Base-by-base conservation (phyloP, 129 eudicot species). In the Flaveria bidentis region DNA sequence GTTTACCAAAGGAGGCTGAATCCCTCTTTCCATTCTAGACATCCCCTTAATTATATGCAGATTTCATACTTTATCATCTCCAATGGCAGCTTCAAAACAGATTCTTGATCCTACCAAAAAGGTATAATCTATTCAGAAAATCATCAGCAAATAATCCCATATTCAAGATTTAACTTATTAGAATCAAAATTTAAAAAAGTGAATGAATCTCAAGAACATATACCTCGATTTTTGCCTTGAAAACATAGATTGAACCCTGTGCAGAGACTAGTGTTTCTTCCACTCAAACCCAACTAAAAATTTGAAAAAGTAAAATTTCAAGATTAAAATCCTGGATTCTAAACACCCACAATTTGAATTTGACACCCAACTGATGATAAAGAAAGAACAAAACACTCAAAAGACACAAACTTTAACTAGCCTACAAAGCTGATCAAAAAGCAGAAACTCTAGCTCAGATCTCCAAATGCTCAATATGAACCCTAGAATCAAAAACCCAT, bases 1-100 rank as follows among this genome's bases (percentile, higher is more conserved):
- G 67, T 13, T 86, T 88, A 90, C 96, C 96, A 90, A 77, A 52
- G 96, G 96, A 81, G 93, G 93, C 80, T 90, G 96, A 84, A 87
- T 85, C 82, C 86, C 75, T 86, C 92, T 81, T 58, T 90, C 93
- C 89, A 84, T 86, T 73, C 55, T 77, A 76, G 82, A 68, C 30
- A 39, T 83, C 74, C 56, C 33, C 46, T 56, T 7, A 76, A 52
- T 53, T 82, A 72, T 66, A 56, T 72, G 63, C 61, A 26, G 63
- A 79, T 42, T 69, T 63, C 81, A 75, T 64, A 44, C 69, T 11
- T 73, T 74, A 68, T 60, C 77, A 45, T 63, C 72, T 47, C 51
- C 77, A 81, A 58, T 81, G 57, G 75, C 60, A 81, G 74, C 83
- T 69, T 72, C 64, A 71, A 80, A 76, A 76, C 78, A 66, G 28